Percentiles rank a stretch among this genome's conserved stretches.
These are phyloP conservation scores for Lophium mytilinum DNA, from an alignment of 495 filamentous ascomycete species.

Conservation along the genomic window DNA sequence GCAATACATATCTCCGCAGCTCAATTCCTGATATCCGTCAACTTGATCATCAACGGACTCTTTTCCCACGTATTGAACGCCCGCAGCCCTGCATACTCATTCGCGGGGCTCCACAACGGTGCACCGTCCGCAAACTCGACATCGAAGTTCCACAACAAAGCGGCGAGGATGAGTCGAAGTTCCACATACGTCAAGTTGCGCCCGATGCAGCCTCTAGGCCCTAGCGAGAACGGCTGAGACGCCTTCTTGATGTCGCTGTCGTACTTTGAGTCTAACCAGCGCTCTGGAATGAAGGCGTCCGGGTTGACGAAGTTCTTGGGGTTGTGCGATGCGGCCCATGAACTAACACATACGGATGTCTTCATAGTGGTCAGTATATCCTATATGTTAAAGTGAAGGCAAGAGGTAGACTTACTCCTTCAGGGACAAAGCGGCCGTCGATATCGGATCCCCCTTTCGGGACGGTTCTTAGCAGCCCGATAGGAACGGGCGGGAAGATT, in stretches of 20 bases:
- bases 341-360: slow-evolving; percentile 18
- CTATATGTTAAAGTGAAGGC: neutral
- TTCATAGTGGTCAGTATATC: neutral
- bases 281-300: slow-evolving; percentile 30
- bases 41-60: slow-evolving; percentile 21
- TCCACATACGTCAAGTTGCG: slow-evolving; percentile 26
- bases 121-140: slow-evolving; percentile 19
- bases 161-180: slow-evolving; percentile 26
- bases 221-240: slow-evolving; percentile 26
- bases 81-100: slow-evolving; percentile 19
- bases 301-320: slow-evolving; percentile 25
- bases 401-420: slow-evolving; percentile 16
- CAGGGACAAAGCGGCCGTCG: slow-evolving; percentile 34
- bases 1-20: neutral
- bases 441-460: slow-evolving; percentile 37
- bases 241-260: slow-evolving; percentile 25
- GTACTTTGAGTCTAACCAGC: slow-evolving; percentile 21
- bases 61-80: slow-evolving; percentile 30
- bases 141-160: slow-evolving; percentile 31
- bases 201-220: slow-evolving; percentile 30
- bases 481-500: slow-evolving; percentile 44
- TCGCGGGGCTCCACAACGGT: slow-evolving; percentile 13
- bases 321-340: slow-evolving; percentile 19
- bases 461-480: slow-evolving; percentile 41
- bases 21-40: slow-evolving; percentile 21